Conservation (phyloP, 129 eudicot species). For the Arctium lappa region DNA sequence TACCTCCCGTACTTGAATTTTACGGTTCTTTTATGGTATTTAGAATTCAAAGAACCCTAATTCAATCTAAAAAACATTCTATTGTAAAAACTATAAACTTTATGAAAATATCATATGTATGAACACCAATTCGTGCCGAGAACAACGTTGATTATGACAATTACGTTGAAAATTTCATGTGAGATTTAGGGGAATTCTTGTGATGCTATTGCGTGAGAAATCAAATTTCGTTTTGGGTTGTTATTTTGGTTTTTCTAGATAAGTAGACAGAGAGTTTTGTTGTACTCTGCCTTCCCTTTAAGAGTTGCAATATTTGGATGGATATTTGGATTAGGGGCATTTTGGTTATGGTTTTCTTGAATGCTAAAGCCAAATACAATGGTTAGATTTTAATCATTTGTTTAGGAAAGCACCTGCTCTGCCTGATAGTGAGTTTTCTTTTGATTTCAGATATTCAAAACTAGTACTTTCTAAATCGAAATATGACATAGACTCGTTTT, state of each 20-base stretch:
- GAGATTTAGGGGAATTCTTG: not conserved
- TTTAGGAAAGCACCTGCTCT: not conserved
- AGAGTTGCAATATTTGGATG: too few species aligned
- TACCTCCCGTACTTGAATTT: not conserved
- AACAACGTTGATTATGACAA: not conserved
- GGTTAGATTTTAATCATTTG: not conserved
- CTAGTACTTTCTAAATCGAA: not conserved
- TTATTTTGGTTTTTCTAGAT: too few species aligned
- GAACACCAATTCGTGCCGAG: not conserved
- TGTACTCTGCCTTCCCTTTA: too few species aligned
- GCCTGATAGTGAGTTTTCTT: not conserved
- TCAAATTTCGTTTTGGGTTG: too few species aligned
- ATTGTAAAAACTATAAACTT: not conserved
- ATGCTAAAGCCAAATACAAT: not conserved
- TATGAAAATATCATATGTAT: not conserved
- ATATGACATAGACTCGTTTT: not conserved
- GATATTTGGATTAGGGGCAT: too few species aligned
- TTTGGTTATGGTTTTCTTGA: not conserved
- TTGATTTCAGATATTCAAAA: not conserved
- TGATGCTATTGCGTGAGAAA: too few species aligned
- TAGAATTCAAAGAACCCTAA: not conserved
- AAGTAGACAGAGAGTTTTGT: too few species aligned
- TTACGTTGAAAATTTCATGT: not conserved
- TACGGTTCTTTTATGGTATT: not conserved
- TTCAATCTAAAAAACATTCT: not conserved